Percentiles rank a stretch among this genome's conserved stretches.
These are phyloP conservation scores for Tephrocybe rancida DNA, from an alignment of 768 basidiomycete species.

Conservation along the genomic window DNA sequence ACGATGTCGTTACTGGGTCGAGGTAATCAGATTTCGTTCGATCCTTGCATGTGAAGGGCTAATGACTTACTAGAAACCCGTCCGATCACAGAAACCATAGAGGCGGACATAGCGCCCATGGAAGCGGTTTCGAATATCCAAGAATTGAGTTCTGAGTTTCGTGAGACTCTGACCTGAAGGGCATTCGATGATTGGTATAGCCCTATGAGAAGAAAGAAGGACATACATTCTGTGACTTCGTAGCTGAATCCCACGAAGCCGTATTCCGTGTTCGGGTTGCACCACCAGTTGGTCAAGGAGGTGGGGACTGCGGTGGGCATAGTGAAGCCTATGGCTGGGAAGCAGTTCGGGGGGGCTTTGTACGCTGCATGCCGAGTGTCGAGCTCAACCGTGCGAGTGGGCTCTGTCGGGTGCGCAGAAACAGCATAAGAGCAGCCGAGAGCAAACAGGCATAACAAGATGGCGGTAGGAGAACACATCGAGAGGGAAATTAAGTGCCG, in stretches of 20 bases:
- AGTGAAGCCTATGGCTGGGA: constrained; percentile 21
- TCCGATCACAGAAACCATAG: constrained; percentile 48
- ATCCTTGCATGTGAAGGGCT: background rate
- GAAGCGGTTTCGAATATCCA: constrained; percentile 59
- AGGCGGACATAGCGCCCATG: constrained; percentile 68
- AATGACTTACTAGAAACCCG: constrained; percentile 46
- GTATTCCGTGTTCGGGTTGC: constrained; percentile 62
- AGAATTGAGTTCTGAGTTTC: constrained; percentile 56
- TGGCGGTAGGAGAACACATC: constrained; percentile 8
- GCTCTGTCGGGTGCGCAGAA: constrained; percentile 10
- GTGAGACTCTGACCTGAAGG: constrained; percentile 56
- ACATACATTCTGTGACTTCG: constrained; percentile 62
- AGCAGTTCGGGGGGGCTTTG: constrained; percentile 19
- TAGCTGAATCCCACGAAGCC: constrained; percentile 81
- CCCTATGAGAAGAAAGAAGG: background rate
- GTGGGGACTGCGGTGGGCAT: constrained; percentile 56
- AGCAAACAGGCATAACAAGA: background rate
- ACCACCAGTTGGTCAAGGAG: constrained; percentile 64
- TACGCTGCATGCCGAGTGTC: background rate
- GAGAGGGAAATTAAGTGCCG: background rate
- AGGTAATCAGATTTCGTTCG: background rate
- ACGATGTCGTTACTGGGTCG: constrained; percentile 53
- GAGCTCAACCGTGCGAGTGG: constrained; percentile 12
- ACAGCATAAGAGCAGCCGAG: background rate
- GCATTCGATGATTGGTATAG: background rate